These are phyloP conservation scores for Taphrina betulina DNA, from an alignment of 1,139 yeast genomes.

Conservation along the genomic window DNA sequence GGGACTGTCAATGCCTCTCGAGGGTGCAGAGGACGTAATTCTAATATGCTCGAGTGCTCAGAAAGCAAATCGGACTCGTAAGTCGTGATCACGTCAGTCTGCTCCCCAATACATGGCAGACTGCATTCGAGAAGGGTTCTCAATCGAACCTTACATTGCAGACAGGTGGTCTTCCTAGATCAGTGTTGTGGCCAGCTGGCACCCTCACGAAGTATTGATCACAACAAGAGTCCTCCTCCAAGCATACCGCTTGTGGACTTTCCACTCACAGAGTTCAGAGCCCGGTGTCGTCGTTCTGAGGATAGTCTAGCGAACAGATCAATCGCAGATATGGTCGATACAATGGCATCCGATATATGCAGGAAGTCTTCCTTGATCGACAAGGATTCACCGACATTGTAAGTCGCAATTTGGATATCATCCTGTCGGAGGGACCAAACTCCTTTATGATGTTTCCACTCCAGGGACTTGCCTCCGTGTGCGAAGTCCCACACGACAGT, in stretches of 20 bases:
- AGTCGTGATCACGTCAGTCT: too few species aligned
- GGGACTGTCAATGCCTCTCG: too few species aligned
- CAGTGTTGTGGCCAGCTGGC: too few species aligned
- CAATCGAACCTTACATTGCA: too few species aligned
- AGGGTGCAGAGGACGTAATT: too few species aligned
- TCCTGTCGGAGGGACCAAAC: constrained; percentile 5
- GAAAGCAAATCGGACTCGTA: too few species aligned
- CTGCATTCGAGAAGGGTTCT: too few species aligned
- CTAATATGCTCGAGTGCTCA: too few species aligned
- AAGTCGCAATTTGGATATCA: not conserved
- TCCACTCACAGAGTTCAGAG: not conserved
- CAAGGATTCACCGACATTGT: constrained; percentile 1
- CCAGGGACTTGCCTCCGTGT: not conserved
- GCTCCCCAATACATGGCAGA: too few species aligned
- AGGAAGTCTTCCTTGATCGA: not conserved
- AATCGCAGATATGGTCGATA: constrained; percentile 15
- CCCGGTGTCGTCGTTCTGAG: constrained; percentile 8
- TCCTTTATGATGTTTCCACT: constrained; percentile 12
- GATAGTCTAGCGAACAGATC: not conserved
- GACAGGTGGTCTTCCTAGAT: too few species aligned
- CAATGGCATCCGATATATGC: not conserved
- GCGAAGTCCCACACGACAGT: constrained; percentile 2
- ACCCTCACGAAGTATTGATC: too few species aligned
- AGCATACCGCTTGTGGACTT: not conserved
- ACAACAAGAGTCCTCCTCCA: not conserved